These are phyloP conservation scores for Salvia hispanica DNA, from an alignment of 257 asterid genomes.

Conservation along the genomic window DNA sequence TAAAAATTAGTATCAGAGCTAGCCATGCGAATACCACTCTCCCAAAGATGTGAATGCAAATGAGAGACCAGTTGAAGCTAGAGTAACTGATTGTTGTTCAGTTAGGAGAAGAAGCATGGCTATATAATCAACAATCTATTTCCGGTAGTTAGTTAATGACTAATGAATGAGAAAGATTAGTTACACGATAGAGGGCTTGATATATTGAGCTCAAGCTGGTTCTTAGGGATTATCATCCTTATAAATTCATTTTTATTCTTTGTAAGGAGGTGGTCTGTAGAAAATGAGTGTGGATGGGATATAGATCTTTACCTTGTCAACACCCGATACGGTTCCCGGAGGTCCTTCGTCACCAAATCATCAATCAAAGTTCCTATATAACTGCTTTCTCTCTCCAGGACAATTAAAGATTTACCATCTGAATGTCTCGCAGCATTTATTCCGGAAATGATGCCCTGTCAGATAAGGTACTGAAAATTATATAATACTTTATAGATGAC, in stretches of 20 bases:
- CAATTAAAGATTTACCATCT: conserved; percentile 74
- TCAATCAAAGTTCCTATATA: conserved; percentile 94
- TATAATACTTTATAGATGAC: conserved; percentile 19
- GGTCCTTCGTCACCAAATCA: conserved; percentile 97
- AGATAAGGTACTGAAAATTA: conserved; percentile 28
- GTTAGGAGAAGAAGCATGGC: no score
- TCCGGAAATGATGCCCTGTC: conserved; percentile 92
- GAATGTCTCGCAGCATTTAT: conserved; percentile 95
- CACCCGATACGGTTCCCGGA: conserved; percentile 98
- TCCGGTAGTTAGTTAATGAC: no score
- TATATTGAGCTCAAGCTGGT: no score
- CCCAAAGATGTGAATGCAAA: no score
- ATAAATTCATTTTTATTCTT: background rate
- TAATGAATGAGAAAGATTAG: no score
- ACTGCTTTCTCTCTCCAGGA: conserved; percentile 98
- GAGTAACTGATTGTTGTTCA: no score
- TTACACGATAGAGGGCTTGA: no score
- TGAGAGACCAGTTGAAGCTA: no score
- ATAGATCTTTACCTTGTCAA: no score
- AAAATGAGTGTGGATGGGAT: conserved; percentile 25
- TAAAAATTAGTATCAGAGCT: background rate
- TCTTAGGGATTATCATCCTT: no score
- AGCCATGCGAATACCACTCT: no score
- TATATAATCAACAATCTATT: no score
- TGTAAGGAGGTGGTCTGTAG: conserved; percentile 2